Base-by-base conservation (phyloP, 192 early-diverging fungal species). In the Radiomyces spectabilis region DNA sequence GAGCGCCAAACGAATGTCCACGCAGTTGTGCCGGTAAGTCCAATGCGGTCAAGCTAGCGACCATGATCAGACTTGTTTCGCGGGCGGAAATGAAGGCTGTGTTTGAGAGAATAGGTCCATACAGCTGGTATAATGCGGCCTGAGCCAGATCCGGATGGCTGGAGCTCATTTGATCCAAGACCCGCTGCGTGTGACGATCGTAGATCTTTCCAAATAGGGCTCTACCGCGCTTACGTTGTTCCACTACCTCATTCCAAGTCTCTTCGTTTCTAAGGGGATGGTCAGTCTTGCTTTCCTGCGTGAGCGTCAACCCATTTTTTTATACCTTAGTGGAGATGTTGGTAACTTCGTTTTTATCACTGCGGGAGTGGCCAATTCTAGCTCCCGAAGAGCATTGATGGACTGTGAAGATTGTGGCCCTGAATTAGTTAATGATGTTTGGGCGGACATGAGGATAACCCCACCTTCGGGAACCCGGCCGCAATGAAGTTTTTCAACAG, bases 101-200 rank as follows among this genome's bases (percentile, higher is more conserved):
- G 5, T 62, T 52, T 4, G 51, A 38, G 5, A 62, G 37, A 5
- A 53, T 29, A 26, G 60, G 35, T 12, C 60, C 50, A 55, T 62
- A 62, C 13, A 62, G 34, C n/a, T 62, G 60, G 35, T 62, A 34
- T 24, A 45, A 52, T 10, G 60, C 60, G 1, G 51, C 34, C 31
- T 62, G 60, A 1, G 60, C 60, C n/a, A 62, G 42, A 31, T 62
- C 60, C 2, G 60, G 60, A n/a, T 62, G 33, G 1, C 26, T 41
- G 16, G 9, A 22, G 9, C 12, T 9, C 60, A 62, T 62, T 1
- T 35, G 26, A 10, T 42, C 37, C 21, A 62, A 40, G 22, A 62
- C 45, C 29, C 39, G 51, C 16, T 53, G 37, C 1, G 51, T 55
- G 26, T 62, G 44, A 29, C 45, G 34, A 4, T 48, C 45, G 35